Base-by-base conservation (phyloP, 352 stramenopile genomes). In the Peronospora belbahrii region DNA sequence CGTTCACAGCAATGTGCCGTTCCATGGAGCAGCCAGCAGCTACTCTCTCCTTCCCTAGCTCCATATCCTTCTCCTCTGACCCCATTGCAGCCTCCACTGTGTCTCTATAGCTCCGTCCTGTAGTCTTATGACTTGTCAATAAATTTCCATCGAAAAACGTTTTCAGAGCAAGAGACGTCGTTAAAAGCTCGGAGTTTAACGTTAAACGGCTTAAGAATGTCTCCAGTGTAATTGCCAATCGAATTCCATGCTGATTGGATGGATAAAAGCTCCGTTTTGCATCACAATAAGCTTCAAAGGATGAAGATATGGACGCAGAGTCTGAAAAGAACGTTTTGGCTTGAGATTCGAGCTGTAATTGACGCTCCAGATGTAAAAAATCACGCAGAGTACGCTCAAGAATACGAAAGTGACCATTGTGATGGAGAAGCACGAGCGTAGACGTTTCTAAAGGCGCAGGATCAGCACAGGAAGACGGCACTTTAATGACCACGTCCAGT, bases 11-110 rank as follows among this genome's bases (percentile, higher is more conserved):
- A 8, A 61, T 23, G 2, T 57, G 33, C 3, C 61, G 52, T 25
- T 67, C 52, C 14, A 67, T 38, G 2, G 28, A 43, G 52, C 64
- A 70, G 15, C 64, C 60, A 7, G 60, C 56, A 31, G 59, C 32
- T 13, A 74, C 44, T 19, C 42, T 48, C 31, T 59, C 41, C n/a
- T 61, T 22, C 23, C 23, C 4, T 3, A 45, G 25, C 20, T 34
- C 33, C 5, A 2, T 34, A 9, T 22, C 22, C 7, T 34, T 17
- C 24, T 27, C 17, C 17, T 25, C 18, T 10, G 19, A 15, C 15
- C n/a, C n/a, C n/a, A 61, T 37, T 34, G 19, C 39, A 30, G 24
- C 37, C 3, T 60, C 36, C n/a, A 70, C 37, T 31, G 49, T 48
- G 6, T 62, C 25, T 52, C 32, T 39, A 14, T 74, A 74, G 42